Evolutionary conservation across 1,284 basidiomycete genomes (phyloP), one percentile per base, ranked within the genome.

Genomic region (Microbotryum intermedium): DNA sequence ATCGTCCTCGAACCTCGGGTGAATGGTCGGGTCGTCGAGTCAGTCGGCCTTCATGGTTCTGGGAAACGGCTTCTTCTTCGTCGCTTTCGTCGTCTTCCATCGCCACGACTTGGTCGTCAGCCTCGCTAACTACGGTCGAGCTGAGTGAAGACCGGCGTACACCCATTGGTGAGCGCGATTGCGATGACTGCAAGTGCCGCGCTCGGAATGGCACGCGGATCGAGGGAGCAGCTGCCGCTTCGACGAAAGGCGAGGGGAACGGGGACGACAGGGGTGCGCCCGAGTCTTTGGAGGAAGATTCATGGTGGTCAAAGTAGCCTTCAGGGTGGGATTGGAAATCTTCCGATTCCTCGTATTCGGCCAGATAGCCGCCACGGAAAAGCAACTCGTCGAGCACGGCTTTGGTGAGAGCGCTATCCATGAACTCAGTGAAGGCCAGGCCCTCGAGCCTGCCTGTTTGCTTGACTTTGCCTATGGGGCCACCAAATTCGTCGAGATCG

Each of bases 381-480:
- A 95, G 84, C 9, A 95, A 77, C 70, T 94, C 91, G 60, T 85
- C 86, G 25, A 95, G 76, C 3, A 95, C 90, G 0, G 83, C 78
- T 26, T 87, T 77, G 9, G 85, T 87, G 50, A 95, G 78, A 1
- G 91, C 85, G 2, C 90, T 88, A 69, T 95, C 91, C 87, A 95
- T 94, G 72, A 93, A 95, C 74, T 94, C 91, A 0, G 90, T 94
- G n/a, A 89, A 90, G 30, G 89, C 90, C 67, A 94, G 88, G 3
- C 84, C 80, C 16, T 79, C 79, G 26, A 94, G 77, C 69, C 88
- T 90, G 0, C 88, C 88, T 74, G 86, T 84, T 80, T 92, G 89
- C 87, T 57, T 48, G 9, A 53, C 47, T 28, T 53, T 53, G 16
- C 28, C 34, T 39, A 39, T 16, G 34, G 34, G 34, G 10, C 34